phyloP scores from a whole-genome alignment of 805 yeast species.

The Metschnikowia matae region DNA sequence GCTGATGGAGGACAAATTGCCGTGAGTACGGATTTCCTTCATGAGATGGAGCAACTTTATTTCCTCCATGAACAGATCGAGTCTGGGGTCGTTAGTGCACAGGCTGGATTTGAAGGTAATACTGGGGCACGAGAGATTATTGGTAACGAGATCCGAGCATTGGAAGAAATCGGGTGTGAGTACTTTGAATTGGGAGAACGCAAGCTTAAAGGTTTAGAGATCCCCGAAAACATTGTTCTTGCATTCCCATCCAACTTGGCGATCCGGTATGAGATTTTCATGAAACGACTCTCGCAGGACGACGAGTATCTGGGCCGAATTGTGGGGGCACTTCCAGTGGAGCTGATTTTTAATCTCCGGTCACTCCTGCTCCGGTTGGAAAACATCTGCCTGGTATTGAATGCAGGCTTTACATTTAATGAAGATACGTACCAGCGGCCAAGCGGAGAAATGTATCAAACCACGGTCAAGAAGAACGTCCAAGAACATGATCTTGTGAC shows the following conservation, averaged over 20 bases:
- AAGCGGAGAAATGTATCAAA: constrained; percentile 24
- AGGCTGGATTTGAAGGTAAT: constrained; percentile 44
- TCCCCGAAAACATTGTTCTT: constrained; percentile 81
- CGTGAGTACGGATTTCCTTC: constrained; percentile 74
- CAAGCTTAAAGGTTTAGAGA: constrained; percentile 90
- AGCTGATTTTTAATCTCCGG: constrained; percentile 49
- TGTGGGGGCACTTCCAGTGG: constrained; percentile 39
- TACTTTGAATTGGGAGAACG: constrained; percentile 74
- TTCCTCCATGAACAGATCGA: constrained; percentile 42
- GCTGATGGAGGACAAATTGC: constrained; percentile 99
- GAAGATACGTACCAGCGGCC: constrained; percentile 25
- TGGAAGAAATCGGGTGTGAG: constrained; percentile 67
- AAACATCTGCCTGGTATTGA: constrained; percentile 46
- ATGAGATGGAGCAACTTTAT: constrained; percentile 61
- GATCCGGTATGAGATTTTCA: constrained; percentile 50
- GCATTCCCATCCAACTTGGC: constrained; percentile 66
- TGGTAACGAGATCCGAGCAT: constrained; percentile 58
- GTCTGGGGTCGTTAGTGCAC: constrained; percentile 22
- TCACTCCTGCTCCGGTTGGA: constrained; percentile 56
- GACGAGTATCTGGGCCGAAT: constrained; percentile 24
- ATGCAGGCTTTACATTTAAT: constrained; percentile 36
- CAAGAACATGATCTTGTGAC: constrained; percentile 44
- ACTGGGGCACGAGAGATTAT: constrained; percentile 50
- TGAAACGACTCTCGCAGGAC: constrained; percentile 23
- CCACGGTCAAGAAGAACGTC: constrained; percentile 19